A percentile compares a stretch with the other conserved stretches of the same genome.
Conservation (phyloP, 331 rosid genomes). For the Spiraea crenata region DNA sequence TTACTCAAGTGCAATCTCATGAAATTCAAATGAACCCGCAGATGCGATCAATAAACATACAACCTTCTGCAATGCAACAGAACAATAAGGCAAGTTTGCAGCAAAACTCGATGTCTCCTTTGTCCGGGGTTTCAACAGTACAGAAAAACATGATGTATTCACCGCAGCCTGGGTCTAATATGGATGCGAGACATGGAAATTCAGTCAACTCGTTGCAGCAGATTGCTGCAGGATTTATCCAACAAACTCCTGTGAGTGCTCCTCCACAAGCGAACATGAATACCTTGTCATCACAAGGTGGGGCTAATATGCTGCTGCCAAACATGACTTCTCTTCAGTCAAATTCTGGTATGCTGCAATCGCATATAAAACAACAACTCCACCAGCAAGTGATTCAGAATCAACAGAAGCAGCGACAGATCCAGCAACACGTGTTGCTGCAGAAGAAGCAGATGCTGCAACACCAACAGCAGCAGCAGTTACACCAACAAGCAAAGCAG, state of each 20-base stretch:
- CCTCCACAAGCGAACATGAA: slow-evolving; percentile 60
- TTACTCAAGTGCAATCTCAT: slow-evolving; percentile 50
- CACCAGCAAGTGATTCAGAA: slow-evolving; percentile 60
- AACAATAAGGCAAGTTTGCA: slow-evolving; percentile 52
- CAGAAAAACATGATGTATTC: slow-evolving; percentile 62
- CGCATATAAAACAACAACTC: slow-evolving; percentile 66
- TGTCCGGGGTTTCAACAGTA: slow-evolving; percentile 47
- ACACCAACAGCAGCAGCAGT: slow-evolving; percentile 27
- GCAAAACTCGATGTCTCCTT: slow-evolving; percentile 53
- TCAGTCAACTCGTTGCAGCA: slow-evolving; percentile 59
- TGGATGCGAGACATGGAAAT: slow-evolving; percentile 78
- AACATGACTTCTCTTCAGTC: slow-evolving; percentile 57
- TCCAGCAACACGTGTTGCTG: slow-evolving; percentile 27
- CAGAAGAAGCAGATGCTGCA: slow-evolving; percentile 48
- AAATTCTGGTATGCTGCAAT: slow-evolving; percentile 60
- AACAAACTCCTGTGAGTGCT: slow-evolving; percentile 64
- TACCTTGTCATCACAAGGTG: slow-evolving; percentile 67
- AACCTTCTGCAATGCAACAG: slow-evolving; percentile 57
- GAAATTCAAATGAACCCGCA: slow-evolving; percentile 78
- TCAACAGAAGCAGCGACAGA: slow-evolving; percentile 51
- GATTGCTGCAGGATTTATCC: slow-evolving; percentile 60
- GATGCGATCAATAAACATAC: slow-evolving; percentile 58
- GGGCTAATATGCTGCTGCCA: slow-evolving; percentile 54
- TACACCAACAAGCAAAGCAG: slow-evolving; percentile 51
- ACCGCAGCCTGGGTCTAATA: slow-evolving; percentile 57